Percentiles rank a stretch among this genome's conserved stretches.
Evolutionary conservation across 108 stramenopile genomes (phyloP).

Genomic region (Schizochytrium sp.): DNA sequence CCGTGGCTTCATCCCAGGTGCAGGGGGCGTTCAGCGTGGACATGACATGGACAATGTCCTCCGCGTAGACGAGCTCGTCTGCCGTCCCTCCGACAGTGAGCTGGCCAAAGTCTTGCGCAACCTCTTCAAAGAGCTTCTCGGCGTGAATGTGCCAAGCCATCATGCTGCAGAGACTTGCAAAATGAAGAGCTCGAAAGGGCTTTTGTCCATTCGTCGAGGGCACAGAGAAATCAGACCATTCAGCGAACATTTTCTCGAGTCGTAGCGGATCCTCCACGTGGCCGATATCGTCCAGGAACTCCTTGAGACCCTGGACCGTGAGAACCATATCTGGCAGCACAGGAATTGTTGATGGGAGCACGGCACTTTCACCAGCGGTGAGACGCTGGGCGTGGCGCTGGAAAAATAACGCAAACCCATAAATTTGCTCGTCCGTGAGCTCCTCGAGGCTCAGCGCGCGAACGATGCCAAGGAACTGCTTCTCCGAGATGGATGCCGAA

Average conservation of each 20-base stretch:
- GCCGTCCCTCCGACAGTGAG: background rate
- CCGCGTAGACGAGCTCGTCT: background rate
- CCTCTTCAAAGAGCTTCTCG: background rate
- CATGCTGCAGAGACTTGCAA: background rate
- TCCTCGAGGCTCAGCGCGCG: background rate
- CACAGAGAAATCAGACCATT: background rate
- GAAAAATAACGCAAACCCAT: background rate
- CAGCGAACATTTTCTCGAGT: background rate
- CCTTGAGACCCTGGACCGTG: background rate
- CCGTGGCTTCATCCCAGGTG: background rate
- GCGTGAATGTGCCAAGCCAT: background rate
- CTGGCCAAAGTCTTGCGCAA: background rate
- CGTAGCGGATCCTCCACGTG: background rate
- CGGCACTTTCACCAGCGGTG: background rate
- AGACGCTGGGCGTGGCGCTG: background rate
- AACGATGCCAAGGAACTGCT: too few species aligned
- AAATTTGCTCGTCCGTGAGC: background rate
- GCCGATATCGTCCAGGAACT: background rate
- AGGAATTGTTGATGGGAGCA: background rate
- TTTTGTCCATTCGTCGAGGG: background rate
- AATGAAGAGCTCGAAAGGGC: background rate
- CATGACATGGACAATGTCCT: background rate
- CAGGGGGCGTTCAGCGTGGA: background rate
- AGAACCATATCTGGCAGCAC: background rate
- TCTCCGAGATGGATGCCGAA: background rate